A percentile compares a stretch with the other conserved stretches of the same genome.
phyloP scores from a whole-genome alignment of 257 asterid species.

The Nicotiana paniculata region DNA sequence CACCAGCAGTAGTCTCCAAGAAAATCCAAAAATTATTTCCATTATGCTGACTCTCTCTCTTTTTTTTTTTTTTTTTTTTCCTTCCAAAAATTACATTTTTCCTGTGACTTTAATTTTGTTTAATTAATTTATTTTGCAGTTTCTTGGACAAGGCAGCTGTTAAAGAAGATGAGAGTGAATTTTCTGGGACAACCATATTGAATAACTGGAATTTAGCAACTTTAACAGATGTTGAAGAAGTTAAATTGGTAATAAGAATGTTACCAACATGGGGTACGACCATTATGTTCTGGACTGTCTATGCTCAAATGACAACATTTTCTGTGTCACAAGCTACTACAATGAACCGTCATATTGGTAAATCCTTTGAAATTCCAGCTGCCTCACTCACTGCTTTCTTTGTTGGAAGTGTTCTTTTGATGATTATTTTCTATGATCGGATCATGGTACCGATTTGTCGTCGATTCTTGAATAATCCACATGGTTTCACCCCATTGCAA shows the following conservation, averaged over 20 bases:
- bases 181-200: background rate
- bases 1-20: slow-evolving; percentile 2
- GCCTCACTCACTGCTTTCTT: slow-evolving; percentile 75
- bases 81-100: too few species aligned
- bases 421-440: slow-evolving; percentile 56
- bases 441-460: slow-evolving; percentile 37
- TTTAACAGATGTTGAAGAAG: slow-evolving; percentile 81
- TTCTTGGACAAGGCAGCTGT: slow-evolving; percentile 80
- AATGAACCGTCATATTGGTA: slow-evolving; percentile 54
- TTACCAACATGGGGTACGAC: slow-evolving; percentile 88
- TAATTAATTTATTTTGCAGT: background rate
- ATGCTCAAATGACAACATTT: slow-evolving; percentile 88
- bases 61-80: too few species aligned
- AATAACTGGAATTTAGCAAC: slow-evolving; percentile 62
- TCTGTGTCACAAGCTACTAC: slow-evolving; percentile 80
- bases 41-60: background rate
- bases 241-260: slow-evolving; percentile 63
- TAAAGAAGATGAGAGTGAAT: slow-evolving; percentile 21
- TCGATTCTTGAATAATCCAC: slow-evolving; percentile 33
- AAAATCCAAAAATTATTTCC: background rate
- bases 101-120: background rate
- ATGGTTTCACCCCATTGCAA: slow-evolving; percentile 65
- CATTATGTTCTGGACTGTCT: slow-evolving; percentile 66
- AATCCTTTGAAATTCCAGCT: slow-evolving; percentile 52
- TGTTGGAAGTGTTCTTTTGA: slow-evolving; percentile 51